Evolutionary conservation across 1,139 yeast species (phyloP).

Genomic region (Yamadazyma trypodendri): DNA sequence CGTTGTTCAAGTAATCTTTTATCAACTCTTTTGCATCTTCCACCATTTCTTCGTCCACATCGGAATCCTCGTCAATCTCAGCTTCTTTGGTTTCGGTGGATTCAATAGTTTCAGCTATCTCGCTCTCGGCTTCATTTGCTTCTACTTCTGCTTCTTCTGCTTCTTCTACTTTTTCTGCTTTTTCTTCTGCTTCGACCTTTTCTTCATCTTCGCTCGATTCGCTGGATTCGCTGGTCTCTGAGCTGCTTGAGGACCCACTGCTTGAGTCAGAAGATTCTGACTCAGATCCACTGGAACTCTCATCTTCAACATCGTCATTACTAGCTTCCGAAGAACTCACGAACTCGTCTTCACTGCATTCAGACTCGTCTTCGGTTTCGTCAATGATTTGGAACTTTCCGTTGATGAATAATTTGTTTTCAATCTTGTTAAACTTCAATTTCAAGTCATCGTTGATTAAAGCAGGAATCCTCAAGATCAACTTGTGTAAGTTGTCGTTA

Average conservation of each 20-base stretch:
- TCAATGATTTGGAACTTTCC: conserved; percentile 36
- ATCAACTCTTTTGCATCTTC: conserved; percentile 44
- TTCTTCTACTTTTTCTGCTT: conserved; percentile 5
- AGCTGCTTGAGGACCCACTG: conserved; percentile 9
- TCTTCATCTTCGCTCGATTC: conserved; percentile 10
- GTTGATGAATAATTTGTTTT: conserved; percentile 42
- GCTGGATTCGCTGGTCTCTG: conserved; percentile 16
- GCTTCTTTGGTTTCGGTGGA: conserved; percentile 6
- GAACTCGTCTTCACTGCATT: conserved; percentile 16
- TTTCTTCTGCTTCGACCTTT: conserved; percentile 3
- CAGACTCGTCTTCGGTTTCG: conserved; percentile 20
- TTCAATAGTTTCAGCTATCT: conserved; percentile 6
- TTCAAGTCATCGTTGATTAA: conserved; percentile 43
- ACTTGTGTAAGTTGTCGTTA: conserved; percentile 42
- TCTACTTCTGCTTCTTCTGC: conserved; percentile 1
- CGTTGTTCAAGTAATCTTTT: conserved; percentile 36
- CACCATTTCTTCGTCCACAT: conserved; percentile 33
- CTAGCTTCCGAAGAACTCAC: conserved; percentile 10
- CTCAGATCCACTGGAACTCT: conserved; percentile 1
- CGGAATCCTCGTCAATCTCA: conserved; percentile 1
- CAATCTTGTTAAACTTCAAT: conserved; percentile 41
- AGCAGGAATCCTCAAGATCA: conserved; percentile 45
- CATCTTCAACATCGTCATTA: conserved; percentile 11
- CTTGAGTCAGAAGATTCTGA: conserved; percentile 10
- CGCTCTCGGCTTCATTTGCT: conserved; percentile 5